These are phyloP conservation scores for Diospyros kaki DNA, from an alignment of 148 eudicot species.

Conservation along the genomic window DNA sequence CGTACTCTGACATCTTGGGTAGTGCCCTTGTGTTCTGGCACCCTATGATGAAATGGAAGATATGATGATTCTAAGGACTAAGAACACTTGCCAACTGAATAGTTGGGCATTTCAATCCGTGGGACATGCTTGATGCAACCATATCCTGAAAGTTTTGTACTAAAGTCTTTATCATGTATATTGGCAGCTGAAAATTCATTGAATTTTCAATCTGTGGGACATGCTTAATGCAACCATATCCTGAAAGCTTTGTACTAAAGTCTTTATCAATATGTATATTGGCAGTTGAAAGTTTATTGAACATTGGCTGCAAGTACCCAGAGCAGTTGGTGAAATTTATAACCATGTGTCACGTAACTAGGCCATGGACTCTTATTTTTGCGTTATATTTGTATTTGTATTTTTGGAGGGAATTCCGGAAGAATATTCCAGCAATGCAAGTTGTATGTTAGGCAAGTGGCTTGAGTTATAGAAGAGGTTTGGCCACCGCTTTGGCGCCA, in stretches of 20 bases:
- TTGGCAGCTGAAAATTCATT: conserved; percentile 85
- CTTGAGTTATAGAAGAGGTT: too few relatives aligned
- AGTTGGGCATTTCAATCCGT: conserved; percentile 48
- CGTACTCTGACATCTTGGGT: too few relatives aligned
- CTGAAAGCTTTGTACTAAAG: conserved; percentile 93
- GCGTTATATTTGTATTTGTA: too few relatives aligned
- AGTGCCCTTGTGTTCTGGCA: too few relatives aligned
- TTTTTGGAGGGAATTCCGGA: too few relatives aligned
- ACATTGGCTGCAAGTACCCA: conserved; percentile 72
- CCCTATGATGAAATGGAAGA: not conserved
- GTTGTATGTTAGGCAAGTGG: too few relatives aligned
- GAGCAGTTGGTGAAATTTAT: not conserved
- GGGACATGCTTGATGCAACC: conserved; percentile 77
- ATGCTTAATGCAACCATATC: conserved; percentile 84
- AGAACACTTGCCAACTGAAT: conserved; percentile 53
- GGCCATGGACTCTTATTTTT: too few relatives aligned
- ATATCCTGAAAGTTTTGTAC: conserved; percentile 95
- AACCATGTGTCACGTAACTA: too few relatives aligned
- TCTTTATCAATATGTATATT: conserved; percentile 96
- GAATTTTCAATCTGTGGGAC: conserved; percentile 54
- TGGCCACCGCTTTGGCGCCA: too few relatives aligned
- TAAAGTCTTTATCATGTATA: conserved; percentile 94
- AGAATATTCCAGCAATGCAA: too few relatives aligned
- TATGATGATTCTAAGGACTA: not conserved
- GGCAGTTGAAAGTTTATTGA: conserved; percentile 78